Percentiles rank a stretch among this genome's conserved stretches.
Conservation (phyloP, 495 filamentous ascomycete genomes). For the Penicillium waksmanii region DNA sequence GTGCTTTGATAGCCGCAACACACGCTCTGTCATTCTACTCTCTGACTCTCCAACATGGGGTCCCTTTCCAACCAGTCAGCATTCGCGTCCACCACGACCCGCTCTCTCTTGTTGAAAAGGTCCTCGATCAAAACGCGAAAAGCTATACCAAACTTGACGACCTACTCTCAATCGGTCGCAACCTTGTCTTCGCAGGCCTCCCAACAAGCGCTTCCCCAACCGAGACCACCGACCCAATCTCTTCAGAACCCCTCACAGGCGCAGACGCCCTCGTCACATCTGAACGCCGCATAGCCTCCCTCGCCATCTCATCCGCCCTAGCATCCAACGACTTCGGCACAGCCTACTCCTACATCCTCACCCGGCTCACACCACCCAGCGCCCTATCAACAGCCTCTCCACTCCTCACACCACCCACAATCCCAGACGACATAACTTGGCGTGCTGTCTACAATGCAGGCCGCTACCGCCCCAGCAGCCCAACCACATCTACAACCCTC, state of each 20-base stretch:
- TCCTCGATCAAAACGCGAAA: conserved; percentile 83
- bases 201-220: conserved; percentile 21
- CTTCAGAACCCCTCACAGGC: conserved; percentile 21
- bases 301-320: conserved; percentile 88
- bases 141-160: conserved; percentile 88
- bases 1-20: conserved; percentile 79
- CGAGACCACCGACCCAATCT: conserved; percentile 24
- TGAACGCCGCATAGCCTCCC: conserved; percentile 75
- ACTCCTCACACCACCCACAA: conserved; percentile 28
- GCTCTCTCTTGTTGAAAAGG: conserved; percentile 77
- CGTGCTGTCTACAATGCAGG: conserved; percentile 89
- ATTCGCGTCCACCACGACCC: conserved; percentile 87
- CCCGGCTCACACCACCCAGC: conserved; percentile 51
- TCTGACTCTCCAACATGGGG: conserved; percentile 85
- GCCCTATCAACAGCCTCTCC: conserved; percentile 35
- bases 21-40: conserved; percentile 87
- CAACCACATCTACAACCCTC: conserved; percentile 32
- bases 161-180: conserved; percentile 74
- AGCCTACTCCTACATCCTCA: conserved; percentile 93
- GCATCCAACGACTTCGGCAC: conserved; percentile 92
- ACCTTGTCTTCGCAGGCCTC: conserved; percentile 75
- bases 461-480: conserved; percentile 62
- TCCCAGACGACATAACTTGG: conserved; percentile 84
- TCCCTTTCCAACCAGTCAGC: conserved; percentile 89
- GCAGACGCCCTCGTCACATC: conserved; percentile 38